Base-by-base conservation (phyloP, 441 rosid genomes). In the Isatis lusitanica region DNA sequence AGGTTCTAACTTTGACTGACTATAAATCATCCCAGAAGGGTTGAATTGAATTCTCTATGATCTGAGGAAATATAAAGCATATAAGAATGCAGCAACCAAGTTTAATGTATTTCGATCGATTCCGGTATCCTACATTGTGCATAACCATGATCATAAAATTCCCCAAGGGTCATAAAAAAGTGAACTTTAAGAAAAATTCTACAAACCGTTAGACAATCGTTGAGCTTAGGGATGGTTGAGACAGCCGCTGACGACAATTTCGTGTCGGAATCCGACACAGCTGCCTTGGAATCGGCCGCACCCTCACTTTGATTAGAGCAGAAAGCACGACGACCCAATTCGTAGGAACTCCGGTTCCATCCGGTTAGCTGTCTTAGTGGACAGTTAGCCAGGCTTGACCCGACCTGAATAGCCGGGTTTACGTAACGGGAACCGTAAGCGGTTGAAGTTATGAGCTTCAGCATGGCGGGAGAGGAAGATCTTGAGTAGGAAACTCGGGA, bases 191-290 rank as follows among this genome's bases (percentile, higher is more conserved):
- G 1, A 18, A 65, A 63, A 28, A 10, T 35, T 68, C 6, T 24
- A 53, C 85, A 53, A 62, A 91, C 96, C 89, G 93, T 85, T 28
- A 85, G 85, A 80, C 81, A 91, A 83, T 91, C 93, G 65, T 92
- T 87, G 1, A 85, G 89, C 52, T 83, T 79, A 40, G 93, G 90
- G 28, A 48, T 65, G 10, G 87, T 84, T 0, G 95, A 74, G 17
- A 93, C 89, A n/a, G 88, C 87, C 10, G 91, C 94, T 5, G 94
- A 90, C 6, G 87, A 80, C 26, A 79, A 75, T 63, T 78, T 83
- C 39, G 78, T 7, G 17, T 78, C 85, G 7, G 81, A 63, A 24
- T 84, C 85, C 17, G 77, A 82, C 51, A 48, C 60, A 4, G 52
- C 75, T 57, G 64, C 65, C 13, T 61, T 64, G 6, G 52, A 33